phyloP scores from a whole-genome alignment of 2,329 filamentous ascomycete species.

The Fusarium neocosmosporiellum region DNA sequence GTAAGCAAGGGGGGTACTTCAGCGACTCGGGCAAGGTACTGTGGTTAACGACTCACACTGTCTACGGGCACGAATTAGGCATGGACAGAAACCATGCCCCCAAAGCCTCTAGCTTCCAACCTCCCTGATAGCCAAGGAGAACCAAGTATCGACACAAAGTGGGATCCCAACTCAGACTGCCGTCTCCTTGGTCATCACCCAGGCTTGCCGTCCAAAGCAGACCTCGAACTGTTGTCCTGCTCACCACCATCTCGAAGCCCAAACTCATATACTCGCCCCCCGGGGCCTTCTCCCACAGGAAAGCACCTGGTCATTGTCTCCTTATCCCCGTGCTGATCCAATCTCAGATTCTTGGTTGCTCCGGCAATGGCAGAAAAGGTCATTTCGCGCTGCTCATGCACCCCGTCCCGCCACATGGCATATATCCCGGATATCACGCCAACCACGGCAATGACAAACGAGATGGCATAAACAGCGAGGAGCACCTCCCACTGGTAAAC shows the following conservation, averaged over 20 bases:
- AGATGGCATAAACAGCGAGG: slow-evolving; percentile 13
- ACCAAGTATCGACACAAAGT: too few relatives aligned
- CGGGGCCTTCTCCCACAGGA: not conserved
- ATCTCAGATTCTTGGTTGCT: slow-evolving; percentile 2
- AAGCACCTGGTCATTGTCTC: not conserved
- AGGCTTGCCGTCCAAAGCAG: not conserved
- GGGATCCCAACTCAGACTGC: too few relatives aligned
- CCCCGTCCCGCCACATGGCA: slow-evolving; percentile 28
- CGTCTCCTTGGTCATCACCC: not conserved
- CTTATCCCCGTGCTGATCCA: not conserved
- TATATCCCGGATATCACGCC: slow-evolving; percentile 26
- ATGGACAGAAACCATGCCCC: too few relatives aligned
- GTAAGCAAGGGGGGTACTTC: too few relatives aligned
- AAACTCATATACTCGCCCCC: not conserved
- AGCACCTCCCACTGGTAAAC: slow-evolving; percentile 24
- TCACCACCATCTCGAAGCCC: not conserved
- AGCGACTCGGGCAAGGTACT: too few relatives aligned
- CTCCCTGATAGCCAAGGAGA: too few relatives aligned
- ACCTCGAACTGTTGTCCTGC: not conserved
- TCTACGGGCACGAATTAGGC: too few relatives aligned
- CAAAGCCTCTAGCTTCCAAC: too few relatives aligned
- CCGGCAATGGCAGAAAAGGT: slow-evolving; percentile 28
- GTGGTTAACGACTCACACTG: too few relatives aligned
- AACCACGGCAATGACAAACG: slow-evolving; percentile 16
- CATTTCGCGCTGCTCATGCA: slow-evolving; percentile 32